A percentile compares a stretch with the other conserved stretches of the same genome.
Conservation (phyloP, 1,284 basidiomycete genomes). For the Kwoniella shivajii region DNA sequence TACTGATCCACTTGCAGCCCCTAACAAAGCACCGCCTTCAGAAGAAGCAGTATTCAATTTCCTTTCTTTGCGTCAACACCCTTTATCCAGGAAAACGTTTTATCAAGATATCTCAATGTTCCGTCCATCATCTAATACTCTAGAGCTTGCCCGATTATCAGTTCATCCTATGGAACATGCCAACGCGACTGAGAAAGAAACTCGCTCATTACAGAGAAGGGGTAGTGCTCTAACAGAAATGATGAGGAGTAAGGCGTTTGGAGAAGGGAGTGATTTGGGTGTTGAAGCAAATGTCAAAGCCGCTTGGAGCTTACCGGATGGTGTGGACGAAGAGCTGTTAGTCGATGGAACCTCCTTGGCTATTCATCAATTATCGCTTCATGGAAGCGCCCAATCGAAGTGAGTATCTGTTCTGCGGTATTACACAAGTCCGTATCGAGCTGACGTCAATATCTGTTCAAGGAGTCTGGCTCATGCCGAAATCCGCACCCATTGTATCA, state of each 20-base stretch:
- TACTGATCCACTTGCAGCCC: not conserved
- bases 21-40: not conserved
- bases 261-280: conserved; percentile 55
- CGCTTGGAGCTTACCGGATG: conserved; percentile 66
- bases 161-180: conserved; percentile 3
- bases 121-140: conserved; percentile 18
- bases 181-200: not conserved
- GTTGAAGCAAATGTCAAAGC: conserved; percentile 64
- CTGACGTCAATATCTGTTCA: not conserved
- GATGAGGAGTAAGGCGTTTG: conserved; percentile 40
- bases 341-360: not conserved
- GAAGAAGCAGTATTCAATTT: conserved; percentile 21
- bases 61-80: conserved; percentile 18
- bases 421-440: not conserved
- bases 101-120: conserved; percentile 41
- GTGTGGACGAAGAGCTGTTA: conserved; percentile 58
- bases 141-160: conserved; percentile 36
- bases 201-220: conserved; percentile 12
- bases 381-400: not conserved
- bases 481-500: conserved; percentile 68
- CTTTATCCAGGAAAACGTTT: conserved; percentile 17
- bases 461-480: conserved; percentile 71
- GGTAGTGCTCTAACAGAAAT: conserved; percentile 48
- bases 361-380: not conserved
- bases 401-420: not conserved